Base-by-base conservation (phyloP, 2,329 filamentous ascomycete genomes). In the Diaporthe humulicola region DNA sequence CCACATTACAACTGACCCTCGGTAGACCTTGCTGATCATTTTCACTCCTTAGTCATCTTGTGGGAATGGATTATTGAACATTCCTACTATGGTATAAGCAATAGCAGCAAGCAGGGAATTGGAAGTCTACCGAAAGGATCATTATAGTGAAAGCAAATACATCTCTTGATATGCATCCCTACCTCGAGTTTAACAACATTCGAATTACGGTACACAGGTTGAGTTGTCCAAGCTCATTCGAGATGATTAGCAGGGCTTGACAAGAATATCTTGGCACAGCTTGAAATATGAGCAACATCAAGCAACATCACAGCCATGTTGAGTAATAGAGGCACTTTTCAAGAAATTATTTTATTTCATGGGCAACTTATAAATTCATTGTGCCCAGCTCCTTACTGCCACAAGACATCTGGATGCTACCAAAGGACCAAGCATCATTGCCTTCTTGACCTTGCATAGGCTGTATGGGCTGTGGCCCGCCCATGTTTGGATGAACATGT, bases 21-120 rank as follows among this genome's bases (percentile, higher is more conserved):
- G 9, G 2, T 6, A 22, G 6, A 19, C 10, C 2, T 4, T 0
- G 8, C 10, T 38, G 8, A 14, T 8, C 3, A 4, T 22, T 17
- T 15, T 60, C 10, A 25, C 57, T 40, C 12, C 22, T 38, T 4
- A 12, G 1, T 22, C 36, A 40, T 28, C 36, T 38, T 58, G 22
- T 14, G 25, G 12, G 22, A 25, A 2, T 14, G 22, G 19, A 28
- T 4, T 25, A 8, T 22, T 57, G 30, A 14, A 28, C 28, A 2
- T 22, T 28, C n/a, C 50, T n/a, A 19, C 4, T n/a, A 36, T 9
- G 4, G n/a, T 2, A 12, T 15, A 4, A 5, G n/a, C 10, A 15
- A 58, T 10, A 38, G 33, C 22, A 36, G 6, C 15, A 9, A 25
- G 3, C 17, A n/a, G 9, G 4, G 25, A n/a, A 25, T n/a, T 58